A percentile compares a stretch with the other conserved stretches of the same genome.
phyloP scores from a whole-genome alignment of 2,329 filamentous ascomycete genomes.

The Dothiorella sarmentorum region DNA sequence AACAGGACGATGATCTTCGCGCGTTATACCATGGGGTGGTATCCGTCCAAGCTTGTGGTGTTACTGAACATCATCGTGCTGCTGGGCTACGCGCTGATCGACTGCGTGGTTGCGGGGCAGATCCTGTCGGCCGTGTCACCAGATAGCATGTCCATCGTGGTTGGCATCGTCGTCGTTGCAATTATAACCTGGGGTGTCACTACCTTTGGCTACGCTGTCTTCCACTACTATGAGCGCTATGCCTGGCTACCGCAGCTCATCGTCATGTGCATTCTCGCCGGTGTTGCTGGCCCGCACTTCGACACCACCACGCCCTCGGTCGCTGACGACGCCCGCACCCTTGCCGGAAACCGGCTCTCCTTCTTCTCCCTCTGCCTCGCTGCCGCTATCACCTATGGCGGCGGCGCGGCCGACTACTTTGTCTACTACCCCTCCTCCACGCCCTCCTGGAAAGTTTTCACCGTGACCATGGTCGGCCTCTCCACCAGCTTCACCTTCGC shows the following conservation, averaged over 20 bases:
- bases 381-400: constrained; percentile 61
- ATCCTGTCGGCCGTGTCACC: constrained; percentile 63
- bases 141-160: constrained; percentile 59
- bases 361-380: constrained; percentile 69
- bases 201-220: constrained; percentile 64
- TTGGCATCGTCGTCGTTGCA: constrained; percentile 64
- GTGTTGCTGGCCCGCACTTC: constrained; percentile 59
- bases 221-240: constrained; percentile 67
- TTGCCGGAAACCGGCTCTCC: constrained; percentile 58
- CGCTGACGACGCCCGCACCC: constrained; percentile 49
- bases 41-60: constrained; percentile 61
- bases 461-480: constrained; percentile 56
- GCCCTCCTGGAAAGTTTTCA: constrained; percentile 53
- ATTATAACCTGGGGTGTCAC: constrained; percentile 62
- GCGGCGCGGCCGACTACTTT: constrained; percentile 64
- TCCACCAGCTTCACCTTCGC: constrained; percentile 58
- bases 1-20: constrained; percentile 62
- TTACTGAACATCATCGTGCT: constrained; percentile 61
- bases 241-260: constrained; percentile 63
- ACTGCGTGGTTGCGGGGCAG: constrained; percentile 64
- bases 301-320: constrained; percentile 51
- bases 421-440: constrained; percentile 60
- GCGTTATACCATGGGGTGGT: constrained; percentile 63
- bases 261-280: constrained; percentile 59
- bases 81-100: constrained; percentile 60